Base-by-base conservation (phyloP, 2,329 filamentous ascomycete species). In the Exophiala lecanii-corni region DNA sequence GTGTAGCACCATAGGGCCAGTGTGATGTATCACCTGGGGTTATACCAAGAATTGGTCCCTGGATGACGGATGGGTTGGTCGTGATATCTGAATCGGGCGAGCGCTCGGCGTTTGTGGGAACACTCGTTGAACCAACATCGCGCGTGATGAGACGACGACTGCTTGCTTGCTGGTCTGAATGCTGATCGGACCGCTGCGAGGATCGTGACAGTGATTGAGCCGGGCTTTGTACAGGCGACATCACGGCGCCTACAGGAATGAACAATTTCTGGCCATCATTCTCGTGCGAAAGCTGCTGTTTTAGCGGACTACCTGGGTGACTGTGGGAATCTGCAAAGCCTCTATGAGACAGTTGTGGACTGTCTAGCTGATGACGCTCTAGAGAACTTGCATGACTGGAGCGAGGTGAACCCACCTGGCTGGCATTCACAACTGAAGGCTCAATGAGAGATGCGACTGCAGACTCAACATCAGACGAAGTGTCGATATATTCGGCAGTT, bases 361-460 rank as follows among this genome's bases (percentile, higher is more conserved):
- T 50, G 16, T 59, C 60, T 13, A 53, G 57, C 41, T 60, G 59
- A n/a, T 62, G 60, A 33, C 51, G 62, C 3, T 45, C 39, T 5
- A 36, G 16, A 3, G 50, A 51, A 21, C 42, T 49, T 20, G 37
- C 44, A 15, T 54, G 50, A 40, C 46, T 49, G 15, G 26, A n/a
- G 9, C 32, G 44, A 10, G 49, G 42, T 9, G 51, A 51, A 21
- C 42, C 30, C n/a, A 39, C 34, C 12, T 43, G 36, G 18, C 43
- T 42, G 59, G 67, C 69, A 2, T 80, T 89, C 40, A 95, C 61
- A 9, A 83, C 77, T 2, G 88, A 94, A 0, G 88, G 91, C 13
- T 89, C 87, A 55, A 92, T 84, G 5, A 97, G 71, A 12, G 89
- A 96, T 5, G 91, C 91, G 9, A 97, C 89, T 7, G 85, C 86